Conservation (phyloP, 1,284 basidiomycete species). For the Cryptococcus sp. region DNA sequence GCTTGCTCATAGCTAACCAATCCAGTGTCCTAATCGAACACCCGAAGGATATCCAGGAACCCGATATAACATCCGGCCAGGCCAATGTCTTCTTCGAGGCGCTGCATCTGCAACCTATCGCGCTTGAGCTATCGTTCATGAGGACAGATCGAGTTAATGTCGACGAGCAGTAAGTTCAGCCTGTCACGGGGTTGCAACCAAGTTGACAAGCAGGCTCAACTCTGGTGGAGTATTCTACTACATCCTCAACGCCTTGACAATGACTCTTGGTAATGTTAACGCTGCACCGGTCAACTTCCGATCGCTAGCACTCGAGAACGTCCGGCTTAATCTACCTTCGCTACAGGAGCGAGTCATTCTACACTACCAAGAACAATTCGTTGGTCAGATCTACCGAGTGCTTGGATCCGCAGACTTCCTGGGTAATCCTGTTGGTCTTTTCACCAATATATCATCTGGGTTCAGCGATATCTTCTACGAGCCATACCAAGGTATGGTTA, state of each 20-base stretch:
- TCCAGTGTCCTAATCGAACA: conserved; percentile 71
- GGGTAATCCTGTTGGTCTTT: conserved; percentile 80
- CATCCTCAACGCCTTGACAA: conserved; percentile 88
- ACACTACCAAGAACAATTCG: conserved; percentile 91
- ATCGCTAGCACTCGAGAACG: conserved; percentile 90
- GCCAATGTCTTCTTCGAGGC: conserved; percentile 93
- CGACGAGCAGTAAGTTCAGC: conserved; percentile 72
- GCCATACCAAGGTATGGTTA: conserved; percentile 94
- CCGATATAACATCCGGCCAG: conserved; percentile 60
- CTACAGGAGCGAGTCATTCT: conserved; percentile 79
- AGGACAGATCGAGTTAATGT: conserved; percentile 88
- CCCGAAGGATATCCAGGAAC: conserved; percentile 74
- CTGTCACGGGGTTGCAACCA: background rate
- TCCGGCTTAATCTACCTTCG: conserved; percentile 79
- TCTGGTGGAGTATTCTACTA: conserved; percentile 64
- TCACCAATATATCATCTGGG: conserved; percentile 98
- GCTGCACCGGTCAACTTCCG: conserved; percentile 95
- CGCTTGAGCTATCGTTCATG: conserved; percentile 93
- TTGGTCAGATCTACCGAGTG: conserved; percentile 92
- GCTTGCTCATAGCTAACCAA: background rate
- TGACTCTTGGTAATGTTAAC: conserved; percentile 96
- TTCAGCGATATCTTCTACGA: conserved; percentile 99
- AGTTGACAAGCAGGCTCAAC: background rate
- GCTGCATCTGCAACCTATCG: conserved; percentile 93
- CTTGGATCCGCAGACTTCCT: conserved; percentile 93